Percentiles rank a stretch among this genome's conserved stretches.
Conservation (phyloP, 2,329 filamentous ascomycete species). For the Pleurostoma richardsiae region DNA sequence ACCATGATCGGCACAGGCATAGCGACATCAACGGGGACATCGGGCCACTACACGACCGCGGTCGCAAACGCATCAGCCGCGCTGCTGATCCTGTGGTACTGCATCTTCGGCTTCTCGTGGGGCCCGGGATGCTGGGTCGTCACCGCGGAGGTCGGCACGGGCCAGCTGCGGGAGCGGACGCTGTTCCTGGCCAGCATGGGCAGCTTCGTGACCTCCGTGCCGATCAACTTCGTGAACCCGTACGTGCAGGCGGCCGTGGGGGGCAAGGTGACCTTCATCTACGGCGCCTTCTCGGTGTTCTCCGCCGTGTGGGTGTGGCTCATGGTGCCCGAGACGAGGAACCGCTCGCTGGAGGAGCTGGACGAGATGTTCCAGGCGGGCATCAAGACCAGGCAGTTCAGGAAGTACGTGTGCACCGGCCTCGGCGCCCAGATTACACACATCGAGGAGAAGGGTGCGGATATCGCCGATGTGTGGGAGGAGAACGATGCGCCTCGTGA, state of each 20-base stretch:
- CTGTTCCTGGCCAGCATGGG: conserved; percentile 16
- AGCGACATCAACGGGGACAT: neutral
- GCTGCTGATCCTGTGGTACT: neutral
- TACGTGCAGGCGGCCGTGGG: conserved; percentile 11
- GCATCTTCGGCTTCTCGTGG: conserved; percentile 28
- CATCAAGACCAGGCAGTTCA: neutral
- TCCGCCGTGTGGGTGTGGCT: conserved; percentile 22
- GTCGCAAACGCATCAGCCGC: conserved; percentile 3
- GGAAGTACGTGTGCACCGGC: neutral
- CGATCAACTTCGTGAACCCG: conserved; percentile 1
- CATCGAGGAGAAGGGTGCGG: neutral
- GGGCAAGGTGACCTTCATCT: conserved; percentile 30
- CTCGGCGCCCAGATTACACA: neutral
- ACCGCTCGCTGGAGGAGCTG: conserved; percentile 12
- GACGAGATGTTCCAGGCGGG: conserved; percentile 6
- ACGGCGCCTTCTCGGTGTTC: conserved; percentile 29
- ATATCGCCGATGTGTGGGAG: too few species aligned
- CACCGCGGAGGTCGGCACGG: conserved; percentile 16
- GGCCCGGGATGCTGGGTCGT: conserved; percentile 24
- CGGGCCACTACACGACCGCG: neutral
- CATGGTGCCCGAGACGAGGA: conserved; percentile 22
- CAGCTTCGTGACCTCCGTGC: conserved; percentile 13
- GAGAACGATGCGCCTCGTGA: too few species aligned
- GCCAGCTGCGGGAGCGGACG: conserved; percentile 14
- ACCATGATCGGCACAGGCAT: neutral